Base-by-base conservation (phyloP, 2,329 filamentous ascomycete species). In the Torrubiella hemipterigena region DNA sequence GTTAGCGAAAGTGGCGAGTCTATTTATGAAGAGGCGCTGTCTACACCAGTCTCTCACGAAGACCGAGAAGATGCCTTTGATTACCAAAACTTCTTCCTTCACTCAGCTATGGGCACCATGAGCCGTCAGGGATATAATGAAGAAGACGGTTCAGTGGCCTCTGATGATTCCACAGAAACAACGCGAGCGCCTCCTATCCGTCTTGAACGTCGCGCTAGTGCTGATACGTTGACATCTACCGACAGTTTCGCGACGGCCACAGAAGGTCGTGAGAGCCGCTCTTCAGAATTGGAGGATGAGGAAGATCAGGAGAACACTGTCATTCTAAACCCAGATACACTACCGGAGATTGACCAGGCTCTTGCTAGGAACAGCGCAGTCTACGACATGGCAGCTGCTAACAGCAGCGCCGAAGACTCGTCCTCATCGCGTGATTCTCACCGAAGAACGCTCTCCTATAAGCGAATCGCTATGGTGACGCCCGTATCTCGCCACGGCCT, bases 11-110 rank as follows among this genome's bases (percentile, higher is more conserved):
- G 76, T 40, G 63, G 72, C 44, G 67, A 75, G 32, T 71, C 71
- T 10, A 59, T 77, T 6, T 77, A 81, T 44, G 72, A 78, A 43
- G 75, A 77, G 42, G 61, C 67, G 0, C 51, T 66, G 29, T 64
- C 72, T 33, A 66, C 72, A 31, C 67, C 69, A 7, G 58, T 81
- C 6, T 84, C 85, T 1, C 89, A 96, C 47, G 89, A 96, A 57
- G 86, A 95, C 52, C 81, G 89, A 14, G 78, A 87, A 42, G 89
- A 96, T 53, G 87, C 87, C 2, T 96, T 96, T 47, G 89, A 96
- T 52, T 96, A 96, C 40, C 83, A 94, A 52, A 79, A 93, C 50
- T 95, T 95, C 58, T 94, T 94, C 53, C 66, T 95, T 11, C 86
- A 95, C 52, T 93, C 84, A 42, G 85, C 86, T 9, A 78, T 95